Conservation (phyloP, 2,329 filamentous ascomycete species). For the Penicillium frequentans region DNA sequence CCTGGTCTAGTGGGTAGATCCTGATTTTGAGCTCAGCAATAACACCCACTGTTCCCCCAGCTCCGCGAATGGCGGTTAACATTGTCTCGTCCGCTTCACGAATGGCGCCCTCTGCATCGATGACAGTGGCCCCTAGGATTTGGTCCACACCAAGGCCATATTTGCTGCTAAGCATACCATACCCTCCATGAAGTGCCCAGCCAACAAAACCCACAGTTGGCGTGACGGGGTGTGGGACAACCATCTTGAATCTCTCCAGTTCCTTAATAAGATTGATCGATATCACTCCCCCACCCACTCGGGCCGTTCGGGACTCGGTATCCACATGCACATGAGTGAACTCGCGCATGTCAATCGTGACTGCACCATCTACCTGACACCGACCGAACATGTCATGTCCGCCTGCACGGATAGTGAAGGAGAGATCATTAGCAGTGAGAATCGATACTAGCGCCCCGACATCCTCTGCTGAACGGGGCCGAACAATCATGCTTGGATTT, state of each 20-base stretch:
- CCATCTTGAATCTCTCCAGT: constrained; percentile 30
- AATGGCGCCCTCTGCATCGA: constrained; percentile 39
- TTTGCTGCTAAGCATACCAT: constrained; percentile 31
- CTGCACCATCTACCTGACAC: constrained; percentile 29
- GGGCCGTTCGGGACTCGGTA: constrained; percentile 28
- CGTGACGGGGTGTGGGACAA: constrained; percentile 24
- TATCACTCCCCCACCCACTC: constrained; percentile 40
- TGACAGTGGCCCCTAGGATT: constrained; percentile 41
- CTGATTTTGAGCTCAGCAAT: constrained; percentile 45
- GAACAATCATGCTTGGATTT: constrained; percentile 22
- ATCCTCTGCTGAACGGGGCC: constrained; percentile 27
- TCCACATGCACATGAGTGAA: constrained; percentile 33
- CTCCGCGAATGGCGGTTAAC: constrained; percentile 42
- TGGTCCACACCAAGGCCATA: constrained; percentile 42
- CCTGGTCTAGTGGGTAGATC: constrained; percentile 37
- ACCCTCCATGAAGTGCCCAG: constrained; percentile 42
- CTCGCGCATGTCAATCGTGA: constrained; percentile 42
- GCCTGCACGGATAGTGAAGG: constrained; percentile 34
- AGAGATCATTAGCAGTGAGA: constrained; percentile 15
- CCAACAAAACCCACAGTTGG: constrained; percentile 37
- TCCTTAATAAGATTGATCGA: constrained; percentile 25
- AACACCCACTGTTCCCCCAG: constrained; percentile 41
- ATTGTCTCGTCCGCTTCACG: constrained; percentile 40
- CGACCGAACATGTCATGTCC: constrained; percentile 39
- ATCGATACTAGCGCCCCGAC: constrained; percentile 22